Conservation (phyloP, 192 early-diverging fungal genomes). For the Backusella sp. region DNA sequence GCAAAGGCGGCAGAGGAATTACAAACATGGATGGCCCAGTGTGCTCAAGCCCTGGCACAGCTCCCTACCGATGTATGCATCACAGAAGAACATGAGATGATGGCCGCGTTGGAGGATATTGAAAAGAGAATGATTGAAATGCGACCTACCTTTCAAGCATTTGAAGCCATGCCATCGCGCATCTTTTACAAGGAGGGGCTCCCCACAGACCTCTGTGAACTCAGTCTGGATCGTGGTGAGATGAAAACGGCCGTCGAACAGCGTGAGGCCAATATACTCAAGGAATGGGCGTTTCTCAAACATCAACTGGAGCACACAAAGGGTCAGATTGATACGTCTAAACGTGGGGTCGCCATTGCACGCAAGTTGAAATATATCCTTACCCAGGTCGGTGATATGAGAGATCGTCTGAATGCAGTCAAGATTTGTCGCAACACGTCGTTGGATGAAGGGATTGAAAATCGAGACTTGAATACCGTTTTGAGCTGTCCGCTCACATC, state of each 20-base stretch:
- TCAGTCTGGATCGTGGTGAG: neutral
- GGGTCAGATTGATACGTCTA: constrained; percentile 16
- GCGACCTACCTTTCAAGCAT: constrained; percentile 20
- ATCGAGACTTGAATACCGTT: constrained; percentile 13
- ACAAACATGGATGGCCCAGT: constrained; percentile 24
- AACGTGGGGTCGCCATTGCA: constrained; percentile 10
- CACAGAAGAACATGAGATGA: constrained; percentile 21
- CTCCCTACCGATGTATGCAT: constrained; percentile 16
- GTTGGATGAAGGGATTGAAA: neutral
- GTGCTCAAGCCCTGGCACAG: constrained; percentile 12
- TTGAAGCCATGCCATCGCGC: constrained; percentile 13
- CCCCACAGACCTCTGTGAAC: neutral
- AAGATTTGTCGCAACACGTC: constrained; percentile 2
- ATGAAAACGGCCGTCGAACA: constrained; percentile 20
- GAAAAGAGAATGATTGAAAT: constrained; percentile 17
- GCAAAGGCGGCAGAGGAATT: constrained; percentile 31
- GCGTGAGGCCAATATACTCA: constrained; percentile 24
- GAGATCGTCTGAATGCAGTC: constrained; percentile 3
- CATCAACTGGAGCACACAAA: constrained; percentile 16
- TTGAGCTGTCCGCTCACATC: constrained; percentile 22
- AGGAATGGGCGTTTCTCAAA: constrained; percentile 33
- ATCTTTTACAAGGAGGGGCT: constrained; percentile 16
- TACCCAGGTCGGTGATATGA: constrained; percentile 26
- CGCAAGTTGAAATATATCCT: constrained; percentile 28
- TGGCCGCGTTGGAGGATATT: constrained; percentile 19